Base-by-base conservation (phyloP, 2,329 filamentous ascomycete genomes). In the Aphanocladium album region DNA sequence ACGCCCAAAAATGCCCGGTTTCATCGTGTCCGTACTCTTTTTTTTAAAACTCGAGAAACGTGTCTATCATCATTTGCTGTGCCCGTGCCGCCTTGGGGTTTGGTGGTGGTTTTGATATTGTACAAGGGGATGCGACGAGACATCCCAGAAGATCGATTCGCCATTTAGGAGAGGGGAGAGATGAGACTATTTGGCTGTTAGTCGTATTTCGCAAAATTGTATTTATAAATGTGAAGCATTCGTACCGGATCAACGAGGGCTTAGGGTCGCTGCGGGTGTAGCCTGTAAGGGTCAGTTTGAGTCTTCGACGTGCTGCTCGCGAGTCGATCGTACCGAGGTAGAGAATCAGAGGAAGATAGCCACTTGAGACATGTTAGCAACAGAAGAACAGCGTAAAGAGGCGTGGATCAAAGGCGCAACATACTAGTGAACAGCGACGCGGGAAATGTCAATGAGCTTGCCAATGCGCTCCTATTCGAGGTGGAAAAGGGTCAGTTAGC, bases 361-460 rank as follows among this genome's bases (percentile, higher is more conserved):
- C 95, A 82, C 91, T 96, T 69, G 57, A 60, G 57, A 49, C 57
- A 58, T 54, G 71, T 83, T 66, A 82, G 76, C 65, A 63, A 55
- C 9, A 5, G 21, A 55, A 19, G n/a, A 19, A 17, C 45, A 5
- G 19, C 50, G 21, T 9, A 16, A 17, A 41, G 37, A 56, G 4
- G n/a, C 1, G 25, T 8, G 11, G 5, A 17, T 14, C 43, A 0
- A 19, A 9, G 17, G 56, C 11, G 21, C 30, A 30, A 73, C 89
- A 67, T 85, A 96, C 91, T 98, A 99, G 81, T 99, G 95, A 72
- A 99, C 89, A 62, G 90, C 92, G 70, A 97, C 88, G 71, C 93
- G 87, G 64, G 92, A 95, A 75, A 97, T 81, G 77, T 98, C 95
- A 75, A 99, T 95, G 80, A 98, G 84, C 83, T 93, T 93, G 72